Evolutionary conservation across 345 rosid genomes (phyloP).

Genomic region (Melaleuca quinquenervia): DNA sequence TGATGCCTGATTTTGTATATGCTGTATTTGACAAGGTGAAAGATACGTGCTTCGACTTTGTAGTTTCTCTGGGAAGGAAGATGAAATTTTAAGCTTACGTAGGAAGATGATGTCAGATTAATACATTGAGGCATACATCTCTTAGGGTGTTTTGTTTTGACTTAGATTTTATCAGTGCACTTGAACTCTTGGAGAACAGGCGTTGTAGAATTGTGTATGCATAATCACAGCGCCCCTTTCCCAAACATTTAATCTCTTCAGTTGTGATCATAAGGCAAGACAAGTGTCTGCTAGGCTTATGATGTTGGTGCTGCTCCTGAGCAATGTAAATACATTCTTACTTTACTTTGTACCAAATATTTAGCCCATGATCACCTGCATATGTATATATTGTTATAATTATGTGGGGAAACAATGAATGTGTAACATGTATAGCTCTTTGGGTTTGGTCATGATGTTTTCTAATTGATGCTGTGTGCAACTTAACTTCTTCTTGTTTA

Average conservation of each 20-base stretch:
- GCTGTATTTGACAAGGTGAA: neutral
- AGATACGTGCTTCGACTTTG: neutral
- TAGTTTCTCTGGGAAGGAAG: neutral
- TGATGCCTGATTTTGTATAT: neutral
- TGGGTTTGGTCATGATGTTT: neutral
- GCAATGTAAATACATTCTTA: neutral
- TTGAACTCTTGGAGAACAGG: neutral
- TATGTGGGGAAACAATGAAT: neutral
- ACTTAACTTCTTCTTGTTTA: neutral
- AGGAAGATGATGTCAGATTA: neutral
- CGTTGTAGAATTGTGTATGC: neutral
- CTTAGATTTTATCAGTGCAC: neutral
- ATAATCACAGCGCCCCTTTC: neutral
- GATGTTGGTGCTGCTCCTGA: neutral
- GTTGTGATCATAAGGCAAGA: neutral
- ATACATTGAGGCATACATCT: neutral
- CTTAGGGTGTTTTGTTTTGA: neutral
- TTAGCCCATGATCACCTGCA: neutral
- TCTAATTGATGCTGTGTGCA: neutral
- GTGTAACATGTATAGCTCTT: neutral
- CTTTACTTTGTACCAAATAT: neutral
- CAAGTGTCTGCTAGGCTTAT: neutral
- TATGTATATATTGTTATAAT: neutral
- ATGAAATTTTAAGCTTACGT: neutral
- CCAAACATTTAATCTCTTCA: neutral